Evolutionary conservation across 441 rosid genomes (phyloP).

Genomic region (Brassica hybrid): DNA sequence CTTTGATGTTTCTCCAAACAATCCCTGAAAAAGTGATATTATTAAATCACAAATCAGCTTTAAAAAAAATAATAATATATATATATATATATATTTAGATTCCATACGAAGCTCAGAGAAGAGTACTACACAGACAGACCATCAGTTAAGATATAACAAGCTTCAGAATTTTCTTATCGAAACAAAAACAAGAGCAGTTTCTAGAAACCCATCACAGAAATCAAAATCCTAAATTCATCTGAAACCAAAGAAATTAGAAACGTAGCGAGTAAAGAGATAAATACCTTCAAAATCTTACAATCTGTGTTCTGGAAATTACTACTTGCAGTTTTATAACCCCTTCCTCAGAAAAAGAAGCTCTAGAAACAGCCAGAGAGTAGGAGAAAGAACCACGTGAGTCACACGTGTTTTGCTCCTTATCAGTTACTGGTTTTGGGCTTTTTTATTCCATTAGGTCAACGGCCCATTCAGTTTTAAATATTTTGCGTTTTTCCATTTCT

Average conservation of each 20-base stretch:
- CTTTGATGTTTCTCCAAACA: neutral
- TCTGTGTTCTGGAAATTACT: neutral
- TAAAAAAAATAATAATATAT: neutral
- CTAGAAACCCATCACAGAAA: neutral
- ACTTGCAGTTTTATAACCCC: neutral
- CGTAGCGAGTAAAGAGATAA: neutral
- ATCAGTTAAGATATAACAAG: neutral
- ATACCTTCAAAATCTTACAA: constrained; percentile 7
- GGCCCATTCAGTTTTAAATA: neutral
- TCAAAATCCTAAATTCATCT: neutral
- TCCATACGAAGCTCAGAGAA: neutral
- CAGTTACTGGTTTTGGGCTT: neutral
- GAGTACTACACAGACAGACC: neutral
- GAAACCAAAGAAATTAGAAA: neutral
- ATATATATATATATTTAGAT: neutral
- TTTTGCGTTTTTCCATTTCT: too few species aligned
- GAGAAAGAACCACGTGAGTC: constrained; percentile 28
- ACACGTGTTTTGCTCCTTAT: constrained; percentile 27
- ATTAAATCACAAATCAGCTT: neutral
- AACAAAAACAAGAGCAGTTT: neutral
- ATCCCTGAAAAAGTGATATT: neutral
- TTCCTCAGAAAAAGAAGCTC: too few species aligned
- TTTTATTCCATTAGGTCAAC: neutral
- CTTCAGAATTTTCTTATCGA: neutral
- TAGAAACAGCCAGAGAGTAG: constrained; percentile 28